phyloP scores from a whole-genome alignment of 2,329 filamentous ascomycete genomes.

The Penicillium sp. region DNA sequence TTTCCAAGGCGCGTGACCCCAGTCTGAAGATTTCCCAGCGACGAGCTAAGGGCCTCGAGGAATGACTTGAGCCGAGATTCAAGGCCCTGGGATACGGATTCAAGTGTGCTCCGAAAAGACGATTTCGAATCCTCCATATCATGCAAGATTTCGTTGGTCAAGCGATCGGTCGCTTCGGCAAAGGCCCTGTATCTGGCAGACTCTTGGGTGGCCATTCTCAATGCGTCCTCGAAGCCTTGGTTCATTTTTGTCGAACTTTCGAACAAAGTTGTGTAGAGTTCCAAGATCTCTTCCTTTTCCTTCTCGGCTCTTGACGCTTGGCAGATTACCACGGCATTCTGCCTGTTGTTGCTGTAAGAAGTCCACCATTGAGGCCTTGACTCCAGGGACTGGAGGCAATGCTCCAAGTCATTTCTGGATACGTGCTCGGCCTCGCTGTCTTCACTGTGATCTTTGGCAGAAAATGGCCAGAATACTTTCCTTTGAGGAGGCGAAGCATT shows the following conservation, averaged over 20 bases:
- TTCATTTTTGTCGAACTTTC: slow-evolving; percentile 43
- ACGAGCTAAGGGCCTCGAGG: slow-evolving; percentile 25
- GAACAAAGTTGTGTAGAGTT: slow-evolving; percentile 44
- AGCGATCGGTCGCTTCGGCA: slow-evolving; percentile 32
- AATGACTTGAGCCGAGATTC: slow-evolving; percentile 30
- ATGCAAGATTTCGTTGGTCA: slow-evolving; percentile 35
- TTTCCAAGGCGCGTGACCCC: slow-evolving; percentile 26
- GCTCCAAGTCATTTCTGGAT: slow-evolving; percentile 42
- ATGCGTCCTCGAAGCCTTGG: slow-evolving; percentile 39
- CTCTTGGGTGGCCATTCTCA: slow-evolving; percentile 37
- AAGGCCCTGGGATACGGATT: slow-evolving; percentile 31
- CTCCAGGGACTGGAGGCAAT: slow-evolving; percentile 60
- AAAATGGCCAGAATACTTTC: slow-evolving; percentile 32
- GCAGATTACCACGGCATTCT: slow-evolving; percentile 67
- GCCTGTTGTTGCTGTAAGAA: slow-evolving; percentile 66
- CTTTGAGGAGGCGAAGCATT: slow-evolving; percentile 44
- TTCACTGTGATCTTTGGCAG: slow-evolving; percentile 27
- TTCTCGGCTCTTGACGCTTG: slow-evolving; percentile 63
- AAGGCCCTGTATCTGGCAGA: slow-evolving; percentile 41
- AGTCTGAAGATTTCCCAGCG: slow-evolving; percentile 26
- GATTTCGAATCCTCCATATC: slow-evolving; percentile 40
- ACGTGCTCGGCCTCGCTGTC: slow-evolving; percentile 23
- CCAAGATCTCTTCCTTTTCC: slow-evolving; percentile 56
- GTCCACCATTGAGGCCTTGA: slow-evolving; percentile 65
- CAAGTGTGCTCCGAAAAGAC: slow-evolving; percentile 30